Conservation (phyloP, 2,329 filamentous ascomycete species). For the Colletotrichum graminicola region DNA sequence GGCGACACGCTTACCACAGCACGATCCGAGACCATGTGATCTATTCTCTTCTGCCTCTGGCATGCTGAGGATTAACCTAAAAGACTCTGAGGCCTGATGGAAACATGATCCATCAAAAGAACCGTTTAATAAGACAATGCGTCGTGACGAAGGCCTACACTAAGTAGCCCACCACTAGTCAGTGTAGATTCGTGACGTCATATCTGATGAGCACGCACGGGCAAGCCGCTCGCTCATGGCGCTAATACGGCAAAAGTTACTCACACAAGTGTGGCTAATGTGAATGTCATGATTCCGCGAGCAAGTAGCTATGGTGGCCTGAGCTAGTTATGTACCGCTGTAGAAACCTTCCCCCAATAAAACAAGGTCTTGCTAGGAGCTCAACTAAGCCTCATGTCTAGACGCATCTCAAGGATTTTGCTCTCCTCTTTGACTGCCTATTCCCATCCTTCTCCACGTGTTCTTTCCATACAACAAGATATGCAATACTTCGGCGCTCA, state of each 20-base stretch:
- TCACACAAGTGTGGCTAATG: not conserved
- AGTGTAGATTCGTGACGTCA: conserved; percentile 19
- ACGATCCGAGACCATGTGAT: not conserved
- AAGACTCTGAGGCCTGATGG: not conserved
- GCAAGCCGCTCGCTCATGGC: not conserved
- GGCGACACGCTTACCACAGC: not conserved
- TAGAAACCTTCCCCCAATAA: not conserved
- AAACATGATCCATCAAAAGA: not conserved
- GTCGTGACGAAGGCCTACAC: not conserved
- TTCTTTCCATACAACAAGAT: not conserved
- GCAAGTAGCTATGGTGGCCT: conserved; percentile 4
- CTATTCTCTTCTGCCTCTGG: not conserved
- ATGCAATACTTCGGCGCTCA: not conserved
- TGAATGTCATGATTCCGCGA: not conserved
- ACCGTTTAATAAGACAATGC: not conserved
- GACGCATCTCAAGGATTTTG: not conserved
- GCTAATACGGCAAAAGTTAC: not conserved
- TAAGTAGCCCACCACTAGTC: not conserved
- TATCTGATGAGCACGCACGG: not conserved
- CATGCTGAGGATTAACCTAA: not conserved
- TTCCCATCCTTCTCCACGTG: not conserved
- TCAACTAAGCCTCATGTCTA: not conserved
- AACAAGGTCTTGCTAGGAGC: not conserved
- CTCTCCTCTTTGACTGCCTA: too few species aligned
- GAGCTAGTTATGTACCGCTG: not conserved